Evolutionary conservation across 2,329 filamentous ascomycete species (phyloP).

Genomic region (Fusarium mangiferae): DNA sequence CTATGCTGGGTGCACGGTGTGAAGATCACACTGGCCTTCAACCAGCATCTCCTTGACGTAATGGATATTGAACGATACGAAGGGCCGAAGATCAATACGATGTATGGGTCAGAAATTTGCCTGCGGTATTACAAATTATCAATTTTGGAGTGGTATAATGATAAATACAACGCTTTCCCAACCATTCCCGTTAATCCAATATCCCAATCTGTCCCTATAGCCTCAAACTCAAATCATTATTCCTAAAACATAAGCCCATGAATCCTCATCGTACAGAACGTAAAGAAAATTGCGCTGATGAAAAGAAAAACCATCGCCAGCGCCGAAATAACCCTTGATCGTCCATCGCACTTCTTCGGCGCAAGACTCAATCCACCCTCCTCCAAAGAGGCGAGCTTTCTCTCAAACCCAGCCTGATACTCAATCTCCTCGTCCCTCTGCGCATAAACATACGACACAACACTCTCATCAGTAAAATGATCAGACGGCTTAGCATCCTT

Average conservation of each 20-base stretch:
- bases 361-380: neutral
- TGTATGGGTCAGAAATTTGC: no score
- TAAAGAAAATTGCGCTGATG: neutral
- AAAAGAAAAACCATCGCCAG: neutral
- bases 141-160: constrained; percentile 19
- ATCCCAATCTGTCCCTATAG: neutral
- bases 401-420: neutral
- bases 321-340: neutral
- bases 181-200: neutral
- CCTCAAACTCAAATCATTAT: no score
- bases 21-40: no score
- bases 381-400: constrained; percentile 10
- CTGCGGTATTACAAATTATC: neutral
- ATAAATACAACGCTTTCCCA: constrained; percentile 7
- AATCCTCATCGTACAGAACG: neutral
- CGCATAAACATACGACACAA: constrained; percentile 4
- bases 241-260: neutral
- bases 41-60: neutral
- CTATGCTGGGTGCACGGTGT: accelerated
- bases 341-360: neutral
- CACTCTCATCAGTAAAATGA: constrained; percentile 19
- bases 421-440: neutral
- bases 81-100: no score
- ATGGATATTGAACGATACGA: no score
- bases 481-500: constrained; percentile 9